Percentiles rank a stretch among this genome's conserved stretches.
phyloP scores from a whole-genome alignment of 331 rosid species.

The Arachis monticola region DNA sequence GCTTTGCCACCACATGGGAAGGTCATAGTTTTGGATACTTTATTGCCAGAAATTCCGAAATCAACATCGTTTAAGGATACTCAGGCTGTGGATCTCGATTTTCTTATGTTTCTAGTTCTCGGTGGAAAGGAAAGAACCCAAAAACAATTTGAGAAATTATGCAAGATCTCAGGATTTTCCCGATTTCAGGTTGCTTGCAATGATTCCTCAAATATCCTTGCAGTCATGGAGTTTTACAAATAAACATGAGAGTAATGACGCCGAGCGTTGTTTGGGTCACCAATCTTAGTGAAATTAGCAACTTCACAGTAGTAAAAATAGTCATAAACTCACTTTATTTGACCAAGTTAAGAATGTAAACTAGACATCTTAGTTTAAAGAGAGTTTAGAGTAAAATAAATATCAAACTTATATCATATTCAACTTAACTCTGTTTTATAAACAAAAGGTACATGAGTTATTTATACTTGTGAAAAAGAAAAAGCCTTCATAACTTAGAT shows the following conservation, averaged over 20 bases:
- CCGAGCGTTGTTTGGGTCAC: no score
- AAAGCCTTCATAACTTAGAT: no score
- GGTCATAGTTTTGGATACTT: conserved; percentile 27
- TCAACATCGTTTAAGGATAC: neutral
- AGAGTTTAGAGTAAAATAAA: no score
- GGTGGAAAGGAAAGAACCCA: conserved; percentile 30
- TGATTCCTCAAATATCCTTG: neutral
- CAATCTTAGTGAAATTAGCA: no score
- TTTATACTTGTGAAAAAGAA: no score
- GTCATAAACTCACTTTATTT: no score
- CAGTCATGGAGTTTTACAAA: conserved; percentile 24
- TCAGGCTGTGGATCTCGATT: neutral
- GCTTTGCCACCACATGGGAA: conserved; percentile 42
- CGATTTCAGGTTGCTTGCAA: neutral
- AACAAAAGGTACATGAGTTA: no score
- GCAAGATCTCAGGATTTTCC: conserved; percentile 19
- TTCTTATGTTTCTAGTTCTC: conserved; percentile 33
- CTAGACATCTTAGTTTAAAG: no score
- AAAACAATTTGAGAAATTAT: neutral
- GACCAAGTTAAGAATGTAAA: no score
- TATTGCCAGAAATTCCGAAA: conserved; percentile 27
- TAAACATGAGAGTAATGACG: neutral
- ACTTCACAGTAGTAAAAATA: no score
- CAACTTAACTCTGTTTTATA: no score
- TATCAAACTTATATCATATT: no score